phyloP scores from a whole-genome alignment of 495 filamentous ascomycete genomes.

The Aspergillus leporis region DNA sequence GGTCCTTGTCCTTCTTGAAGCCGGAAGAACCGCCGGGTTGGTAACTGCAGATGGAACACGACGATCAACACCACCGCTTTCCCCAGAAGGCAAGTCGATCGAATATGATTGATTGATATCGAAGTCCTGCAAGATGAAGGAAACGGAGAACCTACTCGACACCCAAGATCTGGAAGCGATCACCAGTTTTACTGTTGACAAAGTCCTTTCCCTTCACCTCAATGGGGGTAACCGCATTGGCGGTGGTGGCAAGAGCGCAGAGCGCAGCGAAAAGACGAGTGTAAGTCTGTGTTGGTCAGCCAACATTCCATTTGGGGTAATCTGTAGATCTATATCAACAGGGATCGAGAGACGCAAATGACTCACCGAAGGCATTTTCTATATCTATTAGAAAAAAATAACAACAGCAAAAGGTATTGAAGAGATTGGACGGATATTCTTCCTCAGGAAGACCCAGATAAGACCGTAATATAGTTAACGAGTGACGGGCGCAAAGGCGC shows the following conservation, averaged over 20 bases:
- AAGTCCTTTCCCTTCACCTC: constrained; percentile 77
- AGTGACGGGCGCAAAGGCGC: constrained; percentile 21
- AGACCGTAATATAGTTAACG: constrained; percentile 19
- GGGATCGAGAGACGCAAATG: neutral
- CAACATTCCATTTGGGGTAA: neutral
- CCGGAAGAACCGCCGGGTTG: constrained; percentile 88
- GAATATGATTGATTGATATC: constrained; percentile 13
- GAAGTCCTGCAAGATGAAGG: neutral
- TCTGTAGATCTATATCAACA: neutral
- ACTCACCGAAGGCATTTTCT: constrained; percentile 15
- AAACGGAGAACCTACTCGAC: constrained; percentile 60
- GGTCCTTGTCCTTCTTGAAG: constrained; percentile 70
- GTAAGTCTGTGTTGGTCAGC: constrained; percentile 26
- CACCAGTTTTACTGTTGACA: constrained; percentile 72
- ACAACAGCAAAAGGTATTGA: neutral
- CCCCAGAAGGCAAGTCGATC: constrained; percentile 17
- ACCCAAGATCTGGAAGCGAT: constrained; percentile 87
- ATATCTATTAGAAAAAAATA: neutral
- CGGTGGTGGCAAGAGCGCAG: constrained; percentile 50
- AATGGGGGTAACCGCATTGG: constrained; percentile 69
- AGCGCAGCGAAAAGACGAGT: constrained; percentile 39
- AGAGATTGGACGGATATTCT: constrained; percentile 1
- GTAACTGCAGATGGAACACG: constrained; percentile 52
- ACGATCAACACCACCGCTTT: constrained; percentile 23
- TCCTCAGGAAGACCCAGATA: constrained; percentile 10